Evolutionary conservation across 2,329 filamentous ascomycete species (phyloP).

Genomic region (Aspergillus floridensis): DNA sequence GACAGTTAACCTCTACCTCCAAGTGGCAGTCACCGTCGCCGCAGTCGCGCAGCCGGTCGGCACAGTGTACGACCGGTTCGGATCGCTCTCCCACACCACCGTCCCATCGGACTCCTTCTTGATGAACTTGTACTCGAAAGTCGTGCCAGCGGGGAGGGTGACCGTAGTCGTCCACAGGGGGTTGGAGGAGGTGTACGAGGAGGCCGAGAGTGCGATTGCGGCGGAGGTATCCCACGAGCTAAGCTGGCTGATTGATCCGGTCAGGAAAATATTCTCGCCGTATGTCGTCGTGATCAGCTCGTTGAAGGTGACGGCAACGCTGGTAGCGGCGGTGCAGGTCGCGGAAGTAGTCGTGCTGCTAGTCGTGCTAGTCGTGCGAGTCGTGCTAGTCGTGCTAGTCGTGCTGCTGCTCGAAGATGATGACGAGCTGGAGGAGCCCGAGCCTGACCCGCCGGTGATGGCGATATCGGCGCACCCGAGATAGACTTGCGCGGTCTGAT

Average conservation of each 20-base stretch:
- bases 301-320: constrained; percentile 63
- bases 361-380: too few relatives aligned
- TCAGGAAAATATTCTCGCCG: constrained; percentile 65
- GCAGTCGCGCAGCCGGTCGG: constrained; percentile 32
- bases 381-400: constrained; percentile 27
- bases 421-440: neutral
- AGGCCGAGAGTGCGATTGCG: constrained; percentile 58
- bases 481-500: constrained; percentile 55
- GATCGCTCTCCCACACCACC: constrained; percentile 63
- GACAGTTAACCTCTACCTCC: too few relatives aligned
- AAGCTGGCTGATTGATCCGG: constrained; percentile 58
- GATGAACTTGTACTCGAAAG: constrained; percentile 68
- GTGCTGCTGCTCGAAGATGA: neutral
- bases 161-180: constrained; percentile 62
- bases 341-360: constrained; percentile 15
- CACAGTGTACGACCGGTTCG: constrained; percentile 44
- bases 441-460: constrained; percentile 28
- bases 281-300: constrained; percentile 56
- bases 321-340: constrained; percentile 25
- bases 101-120: constrained; percentile 54
- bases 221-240: constrained; percentile 60
- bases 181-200: constrained; percentile 57
- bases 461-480: constrained; percentile 55
- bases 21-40: neutral
- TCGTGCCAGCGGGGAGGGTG: constrained; percentile 53